Conservation (phyloP, 164 flowering plant genomes). For the Warburgia ugandensis region DNA sequence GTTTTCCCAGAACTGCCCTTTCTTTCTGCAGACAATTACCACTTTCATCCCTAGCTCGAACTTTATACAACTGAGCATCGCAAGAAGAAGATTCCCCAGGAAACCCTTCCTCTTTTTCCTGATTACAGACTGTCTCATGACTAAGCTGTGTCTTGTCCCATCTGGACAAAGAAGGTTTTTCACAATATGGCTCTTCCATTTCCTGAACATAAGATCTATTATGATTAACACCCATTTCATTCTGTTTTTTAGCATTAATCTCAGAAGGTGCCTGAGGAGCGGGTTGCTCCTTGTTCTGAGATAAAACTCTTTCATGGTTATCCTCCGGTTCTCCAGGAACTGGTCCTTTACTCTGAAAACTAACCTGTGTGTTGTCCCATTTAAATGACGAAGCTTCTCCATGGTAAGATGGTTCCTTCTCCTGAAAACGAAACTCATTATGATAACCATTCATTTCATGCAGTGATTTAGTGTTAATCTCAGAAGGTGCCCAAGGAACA, state of each 20-base stretch:
- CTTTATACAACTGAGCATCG: neutral
- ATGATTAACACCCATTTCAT: constrained; percentile 3
- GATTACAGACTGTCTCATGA: constrained; percentile 3
- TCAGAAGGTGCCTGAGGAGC: neutral
- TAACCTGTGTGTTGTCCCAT: no score
- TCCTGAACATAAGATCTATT: neutral
- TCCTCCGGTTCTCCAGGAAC: no score
- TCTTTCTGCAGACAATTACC: constrained; percentile 12
- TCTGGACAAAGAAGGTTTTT: no score
- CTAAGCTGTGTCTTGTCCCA: no score
- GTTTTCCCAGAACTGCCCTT: neutral
- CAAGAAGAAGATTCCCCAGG: constrained; percentile 12
- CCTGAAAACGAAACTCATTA: no score
- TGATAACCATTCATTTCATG: neutral
- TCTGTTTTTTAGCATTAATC: neutral
- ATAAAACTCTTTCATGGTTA: neutral
- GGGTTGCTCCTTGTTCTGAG: neutral
- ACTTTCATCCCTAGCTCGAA: neutral
- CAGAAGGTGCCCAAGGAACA: neutral
- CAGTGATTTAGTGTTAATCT: neutral
- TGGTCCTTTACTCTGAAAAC: no score
- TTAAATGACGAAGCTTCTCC: no score
- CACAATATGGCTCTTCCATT: no score
- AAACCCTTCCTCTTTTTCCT: constrained; percentile 6
- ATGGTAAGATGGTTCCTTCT: no score